A percentile compares a stretch with the other conserved stretches of the same genome.
Evolutionary conservation across 2,329 filamentous ascomycete genomes (phyloP).

Genomic region (Hypomyces perniciosus): DNA sequence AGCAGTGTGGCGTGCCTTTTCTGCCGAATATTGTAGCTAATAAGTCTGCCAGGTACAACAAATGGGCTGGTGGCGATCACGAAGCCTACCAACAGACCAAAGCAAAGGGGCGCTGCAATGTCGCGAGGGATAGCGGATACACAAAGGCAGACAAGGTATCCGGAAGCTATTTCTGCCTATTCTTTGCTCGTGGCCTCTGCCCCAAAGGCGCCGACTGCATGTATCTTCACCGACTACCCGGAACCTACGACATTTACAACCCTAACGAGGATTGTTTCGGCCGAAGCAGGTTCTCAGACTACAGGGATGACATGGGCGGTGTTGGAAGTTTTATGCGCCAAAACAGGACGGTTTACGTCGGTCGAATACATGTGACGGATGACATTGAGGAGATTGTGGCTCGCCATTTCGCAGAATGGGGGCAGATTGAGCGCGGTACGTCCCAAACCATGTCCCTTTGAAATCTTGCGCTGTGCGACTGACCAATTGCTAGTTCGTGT

Average conservation of each 20-base stretch:
- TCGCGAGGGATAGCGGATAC: constrained; percentile 73
- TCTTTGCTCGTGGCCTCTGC: constrained; percentile 76
- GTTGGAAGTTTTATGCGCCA: constrained; percentile 90
- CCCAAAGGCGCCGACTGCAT: constrained; percentile 89
- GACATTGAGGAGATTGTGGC: constrained; percentile 96
- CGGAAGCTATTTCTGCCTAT: constrained; percentile 87
- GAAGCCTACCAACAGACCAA: constrained; percentile 87
- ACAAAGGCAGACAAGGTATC: constrained; percentile 70
- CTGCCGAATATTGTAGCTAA: not conserved
- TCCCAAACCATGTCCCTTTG: constrained; percentile 11
- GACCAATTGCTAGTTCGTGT: constrained; percentile 54
- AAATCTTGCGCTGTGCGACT: not conserved
- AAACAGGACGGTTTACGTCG: constrained; percentile 90
- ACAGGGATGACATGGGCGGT: constrained; percentile 95
- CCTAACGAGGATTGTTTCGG: constrained; percentile 89
- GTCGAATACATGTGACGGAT: constrained; percentile 89
- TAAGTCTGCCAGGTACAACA: constrained; percentile 80
- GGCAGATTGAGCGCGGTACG: constrained; percentile 71
- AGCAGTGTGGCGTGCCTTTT: not conserved
- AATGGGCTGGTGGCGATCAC: constrained; percentile 92
- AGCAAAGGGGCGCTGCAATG: constrained; percentile 80
- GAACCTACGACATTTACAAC: constrained; percentile 83
- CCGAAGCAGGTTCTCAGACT: constrained; percentile 86
- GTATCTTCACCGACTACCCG: constrained; percentile 84
- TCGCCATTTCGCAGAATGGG: constrained; percentile 95